Evolutionary conservation across 352 stramenopile species (phyloP).

Genomic region (Phytophthora agathidicida): DNA sequence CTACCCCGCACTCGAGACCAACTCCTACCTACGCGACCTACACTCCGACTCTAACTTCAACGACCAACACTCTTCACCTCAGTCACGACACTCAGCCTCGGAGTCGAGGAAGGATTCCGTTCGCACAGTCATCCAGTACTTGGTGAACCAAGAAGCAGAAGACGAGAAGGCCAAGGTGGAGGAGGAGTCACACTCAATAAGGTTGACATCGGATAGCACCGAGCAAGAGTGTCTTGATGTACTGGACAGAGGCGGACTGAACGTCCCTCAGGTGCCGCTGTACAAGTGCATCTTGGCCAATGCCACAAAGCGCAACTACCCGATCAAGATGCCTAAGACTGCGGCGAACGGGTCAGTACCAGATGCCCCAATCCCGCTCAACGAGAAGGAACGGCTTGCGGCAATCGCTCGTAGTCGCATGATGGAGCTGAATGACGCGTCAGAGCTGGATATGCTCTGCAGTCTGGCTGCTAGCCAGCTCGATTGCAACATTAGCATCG

Average conservation of each 20-base stretch:
- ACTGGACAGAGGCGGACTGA: conserved; percentile 11
- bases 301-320: conserved; percentile 42
- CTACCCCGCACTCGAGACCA: too few species aligned
- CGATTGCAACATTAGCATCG: conserved; percentile 55
- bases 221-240: conserved; percentile 33
- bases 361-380: conserved; percentile 35
- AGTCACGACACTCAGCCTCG: too few species aligned
- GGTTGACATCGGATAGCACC: conserved; percentile 20
- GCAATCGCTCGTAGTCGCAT: conserved; percentile 48
- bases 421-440: conserved; percentile 45
- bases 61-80: too few species aligned
- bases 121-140: conserved; percentile 55
- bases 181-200: conserved; percentile 4
- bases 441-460: conserved; percentile 71
- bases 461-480: conserved; percentile 51
- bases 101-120: conserved; percentile 45
- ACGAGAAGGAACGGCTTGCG: conserved; percentile 50
- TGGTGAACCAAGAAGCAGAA: conserved; percentile 41
- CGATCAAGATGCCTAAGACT: conserved; percentile 31
- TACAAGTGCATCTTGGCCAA: conserved; percentile 53
- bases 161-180: conserved; percentile 9
- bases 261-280: conserved; percentile 29
- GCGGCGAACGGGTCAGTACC: conserved; percentile 31
- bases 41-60: too few species aligned
- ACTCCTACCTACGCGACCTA: too few species aligned